Percentiles rank a stretch among this genome's conserved stretches.
phyloP scores from a whole-genome alignment of 495 filamentous ascomycete genomes.

The Filosporella fistucella region DNA sequence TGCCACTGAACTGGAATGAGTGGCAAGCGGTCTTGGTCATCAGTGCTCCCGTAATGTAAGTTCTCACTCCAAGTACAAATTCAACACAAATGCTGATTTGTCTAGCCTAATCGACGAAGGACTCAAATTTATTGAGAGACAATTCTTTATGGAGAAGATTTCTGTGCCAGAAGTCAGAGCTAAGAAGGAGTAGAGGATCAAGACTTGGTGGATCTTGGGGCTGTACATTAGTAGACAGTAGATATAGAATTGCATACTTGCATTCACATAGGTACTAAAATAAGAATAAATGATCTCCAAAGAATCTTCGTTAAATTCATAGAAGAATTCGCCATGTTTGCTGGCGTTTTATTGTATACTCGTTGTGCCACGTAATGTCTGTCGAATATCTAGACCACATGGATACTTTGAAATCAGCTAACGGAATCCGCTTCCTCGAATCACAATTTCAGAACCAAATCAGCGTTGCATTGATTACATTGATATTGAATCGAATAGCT shows the following conservation, averaged over 20 bases:
- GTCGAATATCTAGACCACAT: too few species aligned
- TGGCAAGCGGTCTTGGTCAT: constrained; percentile 92
- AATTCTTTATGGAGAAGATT: constrained; percentile 40
- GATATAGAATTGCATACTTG: constrained; percentile 15
- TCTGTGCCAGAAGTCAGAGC: constrained; percentile 12
- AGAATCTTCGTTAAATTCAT: too few species aligned
- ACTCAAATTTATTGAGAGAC: constrained; percentile 79
- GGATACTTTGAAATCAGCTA: too few species aligned
- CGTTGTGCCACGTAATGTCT: too few species aligned
- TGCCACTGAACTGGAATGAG: constrained; percentile 83
- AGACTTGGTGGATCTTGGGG: background rate
- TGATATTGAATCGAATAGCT: too few species aligned
- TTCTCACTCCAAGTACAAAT: constrained; percentile 16
- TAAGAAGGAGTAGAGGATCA: constrained; percentile 21
- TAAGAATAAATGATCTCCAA: too few species aligned
- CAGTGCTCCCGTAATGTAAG: constrained; percentile 92
- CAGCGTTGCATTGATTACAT: too few species aligned
- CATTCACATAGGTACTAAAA: too few species aligned
- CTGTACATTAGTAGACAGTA: constrained; percentile 23
- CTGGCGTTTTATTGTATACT: too few species aligned
- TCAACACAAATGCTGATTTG: constrained; percentile 30
- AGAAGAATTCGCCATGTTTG: too few species aligned
- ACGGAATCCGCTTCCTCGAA: too few species aligned
- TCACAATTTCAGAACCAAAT: too few species aligned
- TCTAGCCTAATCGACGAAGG: constrained; percentile 80